Evolutionary conservation across 2,329 filamentous ascomycete genomes (phyloP), one percentile per base, ranked within the genome.

Genomic region (Ceratocystis harringtonii): DNA sequence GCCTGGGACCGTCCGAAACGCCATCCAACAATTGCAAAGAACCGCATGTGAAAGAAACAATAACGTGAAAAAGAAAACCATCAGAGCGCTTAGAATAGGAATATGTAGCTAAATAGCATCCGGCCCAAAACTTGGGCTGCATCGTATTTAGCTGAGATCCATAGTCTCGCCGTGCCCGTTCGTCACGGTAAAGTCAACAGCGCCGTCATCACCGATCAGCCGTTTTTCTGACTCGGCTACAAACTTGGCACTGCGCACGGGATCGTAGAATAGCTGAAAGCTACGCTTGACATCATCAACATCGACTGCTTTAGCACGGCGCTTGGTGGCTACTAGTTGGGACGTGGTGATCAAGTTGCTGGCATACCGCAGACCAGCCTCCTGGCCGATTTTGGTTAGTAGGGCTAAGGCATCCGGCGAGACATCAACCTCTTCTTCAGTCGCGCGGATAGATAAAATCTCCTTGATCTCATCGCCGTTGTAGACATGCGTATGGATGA

Each of bases 291-390:
- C 92, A 72, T 99, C 94, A 65, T 90, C 85, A 66, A 96, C 82
- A 66, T 82, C 84, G 61, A 99, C 89, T 72, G 92, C 87, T 75
- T 89, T 90, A 17, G 88, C 87, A 72, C 86, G 88, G 69, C 92
- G 84, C 81, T 96, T 97, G 71, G 89, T 85, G 68, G 85, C 85
- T 62, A 97, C 82, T 57, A 99, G 82, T 75, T 95, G 88, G 4
- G 90, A 94, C 1, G 94, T 96, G 25, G 89, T 95, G 76, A 99
- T 96, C 65, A 99, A 85, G 74, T 99, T 96, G 78, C 90, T 95
- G n/a, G 92, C 92, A 74, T 99, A 99, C 70, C 94, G 83, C 62
- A 99, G 80, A 28, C 92, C 92, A 1, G 91, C 87, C 75, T 99
- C 94, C 72, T 92, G 84, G 36, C 92, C 94, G 71, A 97, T 95